These are phyloP conservation scores for Trichoderma semiorbis DNA, from an alignment of 2,329 filamentous ascomycete genomes.

Conservation along the genomic window DNA sequence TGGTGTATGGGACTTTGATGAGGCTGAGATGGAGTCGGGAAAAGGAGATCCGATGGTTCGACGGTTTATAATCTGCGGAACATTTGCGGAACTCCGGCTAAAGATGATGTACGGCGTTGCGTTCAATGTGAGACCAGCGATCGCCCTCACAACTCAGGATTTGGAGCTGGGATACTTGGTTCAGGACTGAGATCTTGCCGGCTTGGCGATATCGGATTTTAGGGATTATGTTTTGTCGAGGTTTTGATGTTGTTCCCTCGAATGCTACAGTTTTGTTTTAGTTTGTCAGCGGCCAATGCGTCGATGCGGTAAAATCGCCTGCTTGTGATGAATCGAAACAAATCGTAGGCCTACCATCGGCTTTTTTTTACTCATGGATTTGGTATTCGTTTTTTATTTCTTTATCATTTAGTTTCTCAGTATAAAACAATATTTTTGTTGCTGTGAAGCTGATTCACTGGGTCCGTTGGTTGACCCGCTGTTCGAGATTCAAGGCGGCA, in stretches of 20 bases:
- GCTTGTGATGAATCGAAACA: too few relatives aligned
- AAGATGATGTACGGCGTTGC: not conserved
- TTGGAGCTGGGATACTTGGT: not conserved
- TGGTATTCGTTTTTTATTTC: too few relatives aligned
- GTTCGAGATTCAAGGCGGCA: not conserved
- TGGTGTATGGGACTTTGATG: not conserved
- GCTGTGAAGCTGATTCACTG: not conserved
- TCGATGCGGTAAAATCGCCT: not conserved
- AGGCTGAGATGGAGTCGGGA: not conserved
- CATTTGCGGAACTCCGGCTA: slow-evolving; percentile 17
- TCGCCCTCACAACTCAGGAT: not conserved
- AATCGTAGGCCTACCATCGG: not conserved
- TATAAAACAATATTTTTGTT: not conserved
- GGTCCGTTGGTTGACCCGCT: not conserved
- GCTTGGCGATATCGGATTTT: not conserved
- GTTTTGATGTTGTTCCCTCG: not conserved
- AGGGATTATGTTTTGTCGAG: not conserved
- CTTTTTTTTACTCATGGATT: too few relatives aligned
- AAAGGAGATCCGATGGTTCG: not conserved
- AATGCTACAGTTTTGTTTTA: not conserved
- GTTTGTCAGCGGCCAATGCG: not conserved
- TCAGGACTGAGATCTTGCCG: not conserved
- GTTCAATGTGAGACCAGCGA: not conserved
- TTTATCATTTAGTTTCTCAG: too few relatives aligned
- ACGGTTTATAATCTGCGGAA: slow-evolving; percentile 19